phyloP scores from a whole-genome alignment of 1,139 yeast genomes.

The Hanseniaspora sp. region DNA sequence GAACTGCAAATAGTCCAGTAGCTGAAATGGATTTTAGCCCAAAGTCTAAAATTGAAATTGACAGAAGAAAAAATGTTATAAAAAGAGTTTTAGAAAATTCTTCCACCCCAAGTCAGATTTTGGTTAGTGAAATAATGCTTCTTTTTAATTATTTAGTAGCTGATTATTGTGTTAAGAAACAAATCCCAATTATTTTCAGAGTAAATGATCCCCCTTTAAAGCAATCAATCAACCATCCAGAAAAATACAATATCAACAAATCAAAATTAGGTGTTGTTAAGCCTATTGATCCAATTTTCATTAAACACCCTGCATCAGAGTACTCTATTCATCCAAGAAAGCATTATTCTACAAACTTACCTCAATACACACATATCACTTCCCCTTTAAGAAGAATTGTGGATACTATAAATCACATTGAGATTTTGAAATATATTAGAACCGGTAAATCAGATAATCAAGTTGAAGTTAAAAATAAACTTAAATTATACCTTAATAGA shows the following conservation, averaged over 20 bases:
- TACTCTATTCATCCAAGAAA: slow-evolving; percentile 33
- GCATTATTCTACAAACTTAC: slow-evolving; percentile 59
- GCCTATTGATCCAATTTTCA: neutral
- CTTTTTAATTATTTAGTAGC: slow-evolving; percentile 60
- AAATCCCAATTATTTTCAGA: slow-evolving; percentile 50
- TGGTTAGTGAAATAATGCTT: slow-evolving; percentile 80
- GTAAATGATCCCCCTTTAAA: slow-evolving; percentile 32
- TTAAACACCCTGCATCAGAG: slow-evolving; percentile 32
- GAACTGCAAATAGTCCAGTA: neutral
- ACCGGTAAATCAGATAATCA: neutral
- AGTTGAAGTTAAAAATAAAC: neutral
- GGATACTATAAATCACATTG: slow-evolving; percentile 77
- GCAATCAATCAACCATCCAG: neutral
- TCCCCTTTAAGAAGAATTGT: slow-evolving; percentile 81
- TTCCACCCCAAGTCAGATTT: slow-evolving; percentile 33
- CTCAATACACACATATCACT: slow-evolving; percentile 62
- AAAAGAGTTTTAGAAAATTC: neutral
- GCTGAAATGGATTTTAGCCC: neutral
- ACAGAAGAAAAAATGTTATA: neutral
- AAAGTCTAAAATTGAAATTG: neutral
- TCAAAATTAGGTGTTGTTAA: neutral
- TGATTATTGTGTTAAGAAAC: slow-evolving; percentile 35
- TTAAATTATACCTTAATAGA: neutral
- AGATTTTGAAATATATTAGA: slow-evolving; percentile 38
- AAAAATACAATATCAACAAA: neutral